Percentiles rank a stretch among this genome's conserved stretches.
These are phyloP conservation scores for Quercus phellos DNA, from an alignment of 331 rosid genomes.

Conservation along the genomic window DNA sequence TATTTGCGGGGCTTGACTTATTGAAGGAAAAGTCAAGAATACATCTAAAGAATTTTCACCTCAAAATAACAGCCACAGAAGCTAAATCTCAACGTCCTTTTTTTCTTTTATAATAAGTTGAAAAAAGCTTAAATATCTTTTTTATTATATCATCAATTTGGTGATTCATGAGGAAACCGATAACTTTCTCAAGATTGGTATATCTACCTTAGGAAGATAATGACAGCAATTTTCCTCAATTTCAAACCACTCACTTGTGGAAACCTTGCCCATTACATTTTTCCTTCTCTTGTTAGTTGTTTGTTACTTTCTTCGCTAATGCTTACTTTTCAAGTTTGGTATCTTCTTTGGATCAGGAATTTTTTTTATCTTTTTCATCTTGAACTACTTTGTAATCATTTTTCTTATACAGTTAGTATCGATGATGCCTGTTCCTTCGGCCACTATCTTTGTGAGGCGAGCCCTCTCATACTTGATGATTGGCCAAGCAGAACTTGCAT, in stretches of 20 bases:
- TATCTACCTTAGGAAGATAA: not conserved
- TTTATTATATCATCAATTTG: no score
- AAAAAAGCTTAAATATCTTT: no score
- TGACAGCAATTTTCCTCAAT: not conserved
- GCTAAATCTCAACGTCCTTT: not conserved
- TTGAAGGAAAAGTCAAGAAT: not conserved
- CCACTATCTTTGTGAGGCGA: constrained; percentile 78
- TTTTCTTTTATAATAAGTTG: not conserved
- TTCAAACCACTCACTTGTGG: not conserved
- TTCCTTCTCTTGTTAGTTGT: no score
- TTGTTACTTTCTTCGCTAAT: not conserved
- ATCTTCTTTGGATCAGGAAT: not conserved
- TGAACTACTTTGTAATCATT: not conserved
- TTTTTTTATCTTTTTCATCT: not conserved
- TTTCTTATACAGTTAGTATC: constrained; percentile 56
- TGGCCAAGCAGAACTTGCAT: constrained; percentile 75
- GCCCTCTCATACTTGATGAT: constrained; percentile 86
- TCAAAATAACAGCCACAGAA: not conserved
- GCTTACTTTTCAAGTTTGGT: not conserved
- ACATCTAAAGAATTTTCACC: not conserved
- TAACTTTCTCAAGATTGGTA: not conserved
- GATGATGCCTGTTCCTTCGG: constrained; percentile 80
- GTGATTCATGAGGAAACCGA: not conserved
- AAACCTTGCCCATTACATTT: not conserved
- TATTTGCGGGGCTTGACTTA: no score